Evolutionary conservation across 352 stramenopile species (phyloP).

Genomic region (Phytophthora aleatoria): DNA sequence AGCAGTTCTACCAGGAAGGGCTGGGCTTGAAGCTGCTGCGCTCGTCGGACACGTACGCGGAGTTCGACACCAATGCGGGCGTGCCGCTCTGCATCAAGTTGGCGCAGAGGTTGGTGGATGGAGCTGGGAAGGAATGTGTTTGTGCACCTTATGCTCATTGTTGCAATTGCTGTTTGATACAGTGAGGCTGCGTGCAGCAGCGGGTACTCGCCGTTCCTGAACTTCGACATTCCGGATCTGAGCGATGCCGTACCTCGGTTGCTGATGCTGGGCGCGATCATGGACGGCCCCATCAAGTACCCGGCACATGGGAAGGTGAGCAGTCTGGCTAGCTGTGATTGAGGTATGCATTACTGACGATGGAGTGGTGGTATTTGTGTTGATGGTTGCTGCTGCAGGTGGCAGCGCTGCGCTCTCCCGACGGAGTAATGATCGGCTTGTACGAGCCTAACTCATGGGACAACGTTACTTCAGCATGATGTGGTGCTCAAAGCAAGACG

Average conservation of each 20-base stretch:
- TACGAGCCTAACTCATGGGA: conserved; percentile 91
- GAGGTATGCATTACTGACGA: conserved; percentile 1
- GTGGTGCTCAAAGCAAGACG: no score
- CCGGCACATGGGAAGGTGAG: conserved; percentile 86
- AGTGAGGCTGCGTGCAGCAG: conserved; percentile 84
- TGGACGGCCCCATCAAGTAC: conserved; percentile 94
- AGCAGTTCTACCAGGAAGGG: conserved; percentile 85
- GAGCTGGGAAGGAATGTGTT: conserved; percentile 1
- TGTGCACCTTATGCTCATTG: not conserved
- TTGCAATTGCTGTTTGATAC: conserved; percentile 3
- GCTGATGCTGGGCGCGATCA: conserved; percentile 86
- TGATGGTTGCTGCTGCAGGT: conserved; percentile 48
- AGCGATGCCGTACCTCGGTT: conserved; percentile 86
- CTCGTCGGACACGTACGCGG: conserved; percentile 80
- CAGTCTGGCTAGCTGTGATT: not conserved
- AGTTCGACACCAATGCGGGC: conserved; percentile 72
- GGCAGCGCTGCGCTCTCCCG: conserved; percentile 83
- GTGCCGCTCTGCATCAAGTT: conserved; percentile 83
- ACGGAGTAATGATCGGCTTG: conserved; percentile 93
- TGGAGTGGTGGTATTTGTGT: not conserved
- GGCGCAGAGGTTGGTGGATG: conserved; percentile 61
- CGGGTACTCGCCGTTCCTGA: conserved; percentile 91
- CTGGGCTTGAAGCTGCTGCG: conserved; percentile 76
- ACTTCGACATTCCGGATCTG: conserved; percentile 91
- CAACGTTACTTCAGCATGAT: conserved; percentile 78